phyloP scores from a whole-genome alignment of 106 monocot species.

The Narthecium ossifragum region DNA sequence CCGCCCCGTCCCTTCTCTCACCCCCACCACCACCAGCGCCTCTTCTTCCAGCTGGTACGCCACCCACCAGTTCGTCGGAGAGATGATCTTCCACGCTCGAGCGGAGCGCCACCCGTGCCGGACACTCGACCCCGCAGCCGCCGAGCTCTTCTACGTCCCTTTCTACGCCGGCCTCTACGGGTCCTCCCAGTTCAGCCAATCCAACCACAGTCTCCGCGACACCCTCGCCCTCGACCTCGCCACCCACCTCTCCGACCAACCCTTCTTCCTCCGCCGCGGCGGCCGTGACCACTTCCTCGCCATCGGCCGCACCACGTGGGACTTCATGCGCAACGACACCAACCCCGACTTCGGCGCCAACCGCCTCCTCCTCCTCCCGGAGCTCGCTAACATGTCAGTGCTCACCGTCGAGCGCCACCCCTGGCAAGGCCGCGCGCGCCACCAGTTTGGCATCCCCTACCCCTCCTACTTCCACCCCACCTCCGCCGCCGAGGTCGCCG shows the following conservation, averaged over 20 bases:
- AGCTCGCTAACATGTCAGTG: conserved; percentile 37
- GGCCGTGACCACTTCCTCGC: conserved; percentile 55
- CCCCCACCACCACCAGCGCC: background rate
- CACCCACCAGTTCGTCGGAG: conserved; percentile 59
- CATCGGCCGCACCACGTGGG: conserved; percentile 58
- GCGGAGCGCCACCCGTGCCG: conserved; percentile 51
- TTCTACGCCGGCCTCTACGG: conserved; percentile 58
- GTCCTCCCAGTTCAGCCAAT: conserved; percentile 25
- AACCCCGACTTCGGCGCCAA: conserved; percentile 23
- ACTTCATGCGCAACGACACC: conserved; percentile 42
- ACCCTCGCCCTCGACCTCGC: conserved; percentile 24
- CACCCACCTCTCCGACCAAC: conserved; percentile 5
- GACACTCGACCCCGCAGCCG: conserved; percentile 11
- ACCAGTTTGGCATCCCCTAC: conserved; percentile 55
- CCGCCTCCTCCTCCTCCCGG: conserved; percentile 27
- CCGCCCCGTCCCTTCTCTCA: conserved; percentile 13
- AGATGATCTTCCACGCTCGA: conserved; percentile 63
- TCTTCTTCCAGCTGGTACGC: conserved; percentile 24
- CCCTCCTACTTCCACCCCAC: conserved; percentile 54
- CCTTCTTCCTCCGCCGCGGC: conserved; percentile 9
- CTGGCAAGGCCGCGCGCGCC: conserved; percentile 28
- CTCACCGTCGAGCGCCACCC: conserved; percentile 54
- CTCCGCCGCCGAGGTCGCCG: conserved; percentile 17
- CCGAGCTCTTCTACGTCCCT: conserved; percentile 47
- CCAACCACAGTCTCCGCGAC: conserved; percentile 26